phyloP scores from a whole-genome alignment of 2,329 filamentous ascomycete genomes.

The Colletotrichum sp. region DNA sequence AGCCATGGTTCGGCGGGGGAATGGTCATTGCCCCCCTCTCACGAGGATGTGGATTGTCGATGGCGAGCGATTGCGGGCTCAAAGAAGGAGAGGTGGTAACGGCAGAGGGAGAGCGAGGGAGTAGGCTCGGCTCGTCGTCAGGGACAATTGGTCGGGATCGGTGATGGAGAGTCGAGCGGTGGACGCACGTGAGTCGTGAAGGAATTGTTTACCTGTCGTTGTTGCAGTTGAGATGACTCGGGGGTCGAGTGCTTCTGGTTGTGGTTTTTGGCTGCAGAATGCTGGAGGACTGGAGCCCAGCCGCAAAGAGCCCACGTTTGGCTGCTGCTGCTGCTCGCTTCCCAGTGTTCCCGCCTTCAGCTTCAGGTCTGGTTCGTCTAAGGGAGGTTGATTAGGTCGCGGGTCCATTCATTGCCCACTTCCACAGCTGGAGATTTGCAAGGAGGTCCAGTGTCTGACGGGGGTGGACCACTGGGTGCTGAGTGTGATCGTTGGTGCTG shows the following conservation, averaged over 20 bases:
- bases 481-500: background rate
- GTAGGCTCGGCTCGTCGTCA: background rate
- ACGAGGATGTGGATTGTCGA: slow-evolving; percentile 13
- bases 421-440: background rate
- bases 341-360: background rate
- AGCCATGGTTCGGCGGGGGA: slow-evolving; percentile 22
- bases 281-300: slow-evolving; percentile 5
- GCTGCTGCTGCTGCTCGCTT: background rate
- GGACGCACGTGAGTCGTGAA: slow-evolving; percentile 10
- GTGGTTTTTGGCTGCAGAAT: slow-evolving; percentile 10
- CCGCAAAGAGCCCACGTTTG: slow-evolving; percentile 2
- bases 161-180: background rate
- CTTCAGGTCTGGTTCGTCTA: background rate
- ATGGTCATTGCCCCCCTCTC: slow-evolving; percentile 21
- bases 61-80: background rate
- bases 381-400: background rate
- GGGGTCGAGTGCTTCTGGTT: background rate
- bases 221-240: slow-evolving; percentile 15
- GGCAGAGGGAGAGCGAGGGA: background rate
- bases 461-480: background rate
- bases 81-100: background rate
- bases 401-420: background rate
- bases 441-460: background rate
- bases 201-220: slow-evolving; percentile 3
- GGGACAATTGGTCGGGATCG: background rate